Base-by-base conservation (phyloP, 306 rosid genomes). In the Notholithocarpus densiflorus region DNA sequence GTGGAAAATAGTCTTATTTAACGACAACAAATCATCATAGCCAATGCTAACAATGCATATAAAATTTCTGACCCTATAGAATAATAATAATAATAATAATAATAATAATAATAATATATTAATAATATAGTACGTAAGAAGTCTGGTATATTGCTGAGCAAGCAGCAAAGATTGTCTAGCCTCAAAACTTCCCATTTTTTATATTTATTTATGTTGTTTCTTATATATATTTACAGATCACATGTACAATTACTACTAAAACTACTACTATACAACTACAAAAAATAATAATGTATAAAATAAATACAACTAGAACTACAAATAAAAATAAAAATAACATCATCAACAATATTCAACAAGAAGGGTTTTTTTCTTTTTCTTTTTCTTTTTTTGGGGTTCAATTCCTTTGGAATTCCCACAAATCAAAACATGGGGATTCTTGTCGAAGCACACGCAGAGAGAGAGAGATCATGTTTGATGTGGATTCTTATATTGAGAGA, bases 401-500 rank as follows among this genome's bases (percentile, higher is more conserved):
- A 40, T 40, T 12, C 26, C 2, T 56, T 57, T n/a, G 5, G 26
- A 57, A 59, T 61, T 26, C 19, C 71, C 51, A 32, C 26, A 17
- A n/a, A 31, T 65, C 40, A 65, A 65, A 65, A 32, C 71, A 31
- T 65, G 21, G 48, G 51, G 24, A 66, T 66, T 11, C 53, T 48
- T 48, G 71, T 6, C 2, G 10, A 32, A 34, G 51, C 34, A 66
- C 71, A 34, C 3, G 34, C 10, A 45, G 48, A 23, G 71, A 53
- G 45, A 65, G 48, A 23, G 71, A 54, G 48, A 65, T 64, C 21
- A 17, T 72, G 43, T 53, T 56, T 61, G 84, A 75, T 71, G 61
- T 68, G 79, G 79, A 72, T 23, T 70, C 29, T 6, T 24, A n/a
- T 71, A 48, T 17, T 18, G 7, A 15, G 59, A 62, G 86, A 81